Evolutionary conservation across 768 basidiomycete species (phyloP).

Genomic region (Dentipellis sp.): DNA sequence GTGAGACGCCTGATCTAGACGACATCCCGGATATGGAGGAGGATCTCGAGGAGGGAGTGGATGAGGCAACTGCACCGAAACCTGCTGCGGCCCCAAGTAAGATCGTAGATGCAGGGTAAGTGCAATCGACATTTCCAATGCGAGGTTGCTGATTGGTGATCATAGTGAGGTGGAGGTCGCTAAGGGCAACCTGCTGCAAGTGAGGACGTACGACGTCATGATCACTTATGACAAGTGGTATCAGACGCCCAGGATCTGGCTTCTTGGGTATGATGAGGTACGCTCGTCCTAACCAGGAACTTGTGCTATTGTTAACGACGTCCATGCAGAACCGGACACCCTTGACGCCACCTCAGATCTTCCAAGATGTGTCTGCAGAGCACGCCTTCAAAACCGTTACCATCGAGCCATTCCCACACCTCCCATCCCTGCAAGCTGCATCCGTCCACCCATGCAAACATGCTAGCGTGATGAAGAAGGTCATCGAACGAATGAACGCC

Average conservation of each 20-base stretch:
- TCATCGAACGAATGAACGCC: slow-evolving; percentile 96
- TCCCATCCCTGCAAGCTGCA: slow-evolving; percentile 72
- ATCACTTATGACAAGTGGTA: slow-evolving; percentile 99
- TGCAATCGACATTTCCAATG: slow-evolving; percentile 1
- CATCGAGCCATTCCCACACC: slow-evolving; percentile 97
- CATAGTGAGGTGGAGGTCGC: slow-evolving; percentile 53
- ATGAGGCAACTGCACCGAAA: slow-evolving; percentile 60
- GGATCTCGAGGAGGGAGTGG: slow-evolving; percentile 81
- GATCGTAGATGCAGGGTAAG: slow-evolving; percentile 40
- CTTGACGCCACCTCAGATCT: slow-evolving; percentile 82
- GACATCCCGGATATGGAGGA: slow-evolving; percentile 99
- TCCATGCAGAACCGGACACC: slow-evolving; percentile 69
- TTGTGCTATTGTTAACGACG: background rate
- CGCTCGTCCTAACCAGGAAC: slow-evolving; percentile 7
- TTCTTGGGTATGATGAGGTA: slow-evolving; percentile 96
- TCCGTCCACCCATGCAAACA: slow-evolving; percentile 99
- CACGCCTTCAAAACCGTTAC: slow-evolving; percentile 99
- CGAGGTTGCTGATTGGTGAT: background rate
- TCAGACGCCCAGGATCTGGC: slow-evolving; percentile 96
- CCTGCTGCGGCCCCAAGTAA: slow-evolving; percentile 20
- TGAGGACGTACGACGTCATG: slow-evolving; percentile 98
- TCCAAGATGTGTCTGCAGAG: slow-evolving; percentile 95
- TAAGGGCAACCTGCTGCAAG: slow-evolving; percentile 83
- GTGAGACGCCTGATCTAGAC: slow-evolving; percentile 84
- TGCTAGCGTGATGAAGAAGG: slow-evolving; percentile 98